A percentile compares a stretch with the other conserved stretches of the same genome.
These are phyloP conservation scores for Penicillium coffeae DNA, from an alignment of 495 filamentous ascomycete genomes.

Conservation along the genomic window DNA sequence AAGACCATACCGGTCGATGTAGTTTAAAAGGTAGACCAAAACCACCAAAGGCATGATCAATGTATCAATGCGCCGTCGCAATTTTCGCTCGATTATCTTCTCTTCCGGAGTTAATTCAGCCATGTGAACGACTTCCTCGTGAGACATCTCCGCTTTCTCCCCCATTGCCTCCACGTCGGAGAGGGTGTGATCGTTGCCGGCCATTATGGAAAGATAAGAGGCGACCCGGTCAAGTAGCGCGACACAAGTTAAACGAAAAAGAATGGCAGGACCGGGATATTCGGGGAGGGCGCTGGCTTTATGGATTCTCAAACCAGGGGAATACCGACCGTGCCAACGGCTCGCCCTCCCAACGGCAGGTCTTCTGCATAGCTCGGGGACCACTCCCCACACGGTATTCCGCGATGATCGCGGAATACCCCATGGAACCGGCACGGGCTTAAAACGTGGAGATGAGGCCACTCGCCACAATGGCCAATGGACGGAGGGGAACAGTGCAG, in stretches of 20 bases:
- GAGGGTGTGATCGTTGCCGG: constrained; percentile 15
- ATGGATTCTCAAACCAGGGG: background rate
- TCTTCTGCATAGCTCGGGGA: background rate
- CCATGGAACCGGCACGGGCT: background rate
- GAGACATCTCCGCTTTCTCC: constrained; percentile 34
- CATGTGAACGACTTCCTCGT: constrained; percentile 42
- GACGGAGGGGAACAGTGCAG: background rate
- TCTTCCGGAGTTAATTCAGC: constrained; percentile 43
- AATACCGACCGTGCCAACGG: background rate
- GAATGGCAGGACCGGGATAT: background rate
- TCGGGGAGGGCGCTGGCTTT: background rate
- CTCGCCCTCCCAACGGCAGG: background rate
- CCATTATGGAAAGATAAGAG: constrained; percentile 14
- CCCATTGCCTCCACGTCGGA: constrained; percentile 39
- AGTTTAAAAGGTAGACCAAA: constrained; percentile 55
- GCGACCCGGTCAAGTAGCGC: background rate
- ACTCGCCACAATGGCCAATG: background rate
- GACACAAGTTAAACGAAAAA: background rate
- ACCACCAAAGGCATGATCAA: constrained; percentile 55
- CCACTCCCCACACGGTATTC: background rate
- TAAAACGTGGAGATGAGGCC: background rate
- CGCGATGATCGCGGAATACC: background rate
- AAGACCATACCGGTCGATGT: constrained; percentile 45
- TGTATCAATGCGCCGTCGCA: constrained; percentile 47
- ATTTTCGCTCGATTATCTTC: constrained; percentile 41